Evolutionary conservation across 306 rosid species (phyloP).

Genomic region (Sindora glabra): DNA sequence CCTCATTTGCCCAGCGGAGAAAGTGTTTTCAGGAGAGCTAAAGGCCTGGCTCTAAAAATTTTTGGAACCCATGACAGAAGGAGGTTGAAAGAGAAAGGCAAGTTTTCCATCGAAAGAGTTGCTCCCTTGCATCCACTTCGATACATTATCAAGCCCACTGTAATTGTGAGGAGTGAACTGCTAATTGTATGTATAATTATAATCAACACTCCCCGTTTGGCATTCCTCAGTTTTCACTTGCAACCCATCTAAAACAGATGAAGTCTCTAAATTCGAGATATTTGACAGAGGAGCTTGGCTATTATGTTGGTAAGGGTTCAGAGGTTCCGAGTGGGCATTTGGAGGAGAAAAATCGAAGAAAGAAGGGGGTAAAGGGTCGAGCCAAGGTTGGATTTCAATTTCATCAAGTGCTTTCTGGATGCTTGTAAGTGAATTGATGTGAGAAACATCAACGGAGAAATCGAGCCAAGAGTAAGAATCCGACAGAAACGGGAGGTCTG

Average conservation of each 20-base stretch:
- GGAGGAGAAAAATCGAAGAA: constrained; percentile 26
- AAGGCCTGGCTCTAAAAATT: constrained; percentile 15
- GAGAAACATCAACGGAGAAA: too few relatives aligned
- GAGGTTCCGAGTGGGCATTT: constrained; percentile 10
- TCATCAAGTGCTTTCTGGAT: constrained; percentile 18
- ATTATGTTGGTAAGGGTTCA: constrained; percentile 10
- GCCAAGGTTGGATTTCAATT: constrained; percentile 1
- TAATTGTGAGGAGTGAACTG: constrained; percentile 18
- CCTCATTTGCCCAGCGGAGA: constrained; percentile 31
- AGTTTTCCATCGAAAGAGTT: constrained; percentile 29
- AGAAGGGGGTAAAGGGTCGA: not conserved
- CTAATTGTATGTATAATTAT: not conserved
- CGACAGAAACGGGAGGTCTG: constrained; percentile 37
- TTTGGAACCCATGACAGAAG: constrained; percentile 20
- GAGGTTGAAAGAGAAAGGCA: constrained; percentile 15
- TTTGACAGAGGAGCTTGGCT: not conserved
- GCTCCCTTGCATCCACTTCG: constrained; percentile 36
- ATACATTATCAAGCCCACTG: constrained; percentile 14
- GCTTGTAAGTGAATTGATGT: too few relatives aligned
- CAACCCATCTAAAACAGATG: constrained; percentile 10
- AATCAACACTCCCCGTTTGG: constrained; percentile 17
- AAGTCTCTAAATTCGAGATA: not conserved
- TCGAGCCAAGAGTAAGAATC: constrained; percentile 30
- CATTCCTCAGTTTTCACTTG: constrained; percentile 34
- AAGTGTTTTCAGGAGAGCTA: constrained; percentile 22